phyloP scores from a whole-genome alignment of 805 yeast genomes.

The Zygosaccharomyces siamensis region DNA sequence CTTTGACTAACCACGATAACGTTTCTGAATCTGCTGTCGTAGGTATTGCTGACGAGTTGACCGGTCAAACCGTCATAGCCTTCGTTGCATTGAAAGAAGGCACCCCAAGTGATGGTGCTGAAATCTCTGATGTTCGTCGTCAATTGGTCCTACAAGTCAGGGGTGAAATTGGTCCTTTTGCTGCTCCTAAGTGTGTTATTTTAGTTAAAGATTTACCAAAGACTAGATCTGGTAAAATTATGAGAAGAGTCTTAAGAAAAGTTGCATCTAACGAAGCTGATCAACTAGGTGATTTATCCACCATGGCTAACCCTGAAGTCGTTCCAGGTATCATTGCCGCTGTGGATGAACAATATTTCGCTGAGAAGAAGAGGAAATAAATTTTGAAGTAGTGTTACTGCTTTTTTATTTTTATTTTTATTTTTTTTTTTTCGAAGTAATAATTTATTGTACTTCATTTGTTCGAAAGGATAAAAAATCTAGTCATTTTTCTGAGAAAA shows the following conservation, averaged over 20 bases:
- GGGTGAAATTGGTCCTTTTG: constrained; percentile 79
- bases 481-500: not conserved
- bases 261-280: constrained; percentile 71
- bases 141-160: constrained; percentile 66
- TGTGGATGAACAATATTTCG: constrained; percentile 44
- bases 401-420: not conserved
- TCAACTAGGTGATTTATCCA: constrained; percentile 74
- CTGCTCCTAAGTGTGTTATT: constrained; percentile 72
- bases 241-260: constrained; percentile 82
- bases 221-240: constrained; percentile 82
- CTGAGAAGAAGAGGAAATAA: constrained; percentile 16
- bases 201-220: constrained; percentile 76
- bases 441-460: no score
- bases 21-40: constrained; percentile 82
- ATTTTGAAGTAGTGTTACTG: not conserved
- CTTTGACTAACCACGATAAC: constrained; percentile 61
- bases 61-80: constrained; percentile 84
- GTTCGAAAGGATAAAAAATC: not conserved
- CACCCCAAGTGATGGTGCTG: constrained; percentile 74
- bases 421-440: not conserved
- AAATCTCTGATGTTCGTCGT: constrained; percentile 37
- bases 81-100: constrained; percentile 67
- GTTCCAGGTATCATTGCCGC: constrained; percentile 72
- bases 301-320: constrained; percentile 72
- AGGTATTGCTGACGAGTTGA: constrained; percentile 75